Conservation (phyloP, 2,329 filamentous ascomycete genomes). For the Tricladium varicosporioides region DNA sequence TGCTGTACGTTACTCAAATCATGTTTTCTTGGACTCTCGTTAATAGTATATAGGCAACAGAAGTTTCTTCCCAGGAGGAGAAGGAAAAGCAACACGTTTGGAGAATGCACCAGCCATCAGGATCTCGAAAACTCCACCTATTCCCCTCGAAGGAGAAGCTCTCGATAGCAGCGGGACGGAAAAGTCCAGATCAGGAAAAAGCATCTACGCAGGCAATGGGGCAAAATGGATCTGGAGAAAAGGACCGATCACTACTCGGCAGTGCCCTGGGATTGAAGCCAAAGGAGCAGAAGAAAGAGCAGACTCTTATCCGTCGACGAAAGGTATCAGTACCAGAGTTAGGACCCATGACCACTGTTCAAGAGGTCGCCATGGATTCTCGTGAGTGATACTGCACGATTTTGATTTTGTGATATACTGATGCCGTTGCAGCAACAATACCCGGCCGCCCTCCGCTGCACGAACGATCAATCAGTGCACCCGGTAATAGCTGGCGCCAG, state of each 20-base stretch:
- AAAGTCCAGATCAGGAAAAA: constrained; percentile 47
- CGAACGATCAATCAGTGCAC: constrained; percentile 63
- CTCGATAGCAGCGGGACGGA: constrained; percentile 39
- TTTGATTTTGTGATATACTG: constrained; percentile 2
- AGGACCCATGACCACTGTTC: constrained; percentile 67
- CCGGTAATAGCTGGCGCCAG: constrained; percentile 48
- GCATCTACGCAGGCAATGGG: constrained; percentile 40
- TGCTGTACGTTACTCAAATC: constrained; percentile 25
- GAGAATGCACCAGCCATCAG: constrained; percentile 58
- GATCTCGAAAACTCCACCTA: constrained; percentile 56
- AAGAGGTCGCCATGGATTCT: constrained; percentile 67
- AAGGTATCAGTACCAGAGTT: constrained; percentile 65
- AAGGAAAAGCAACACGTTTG: constrained; percentile 50
- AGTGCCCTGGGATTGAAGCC: constrained; percentile 50
- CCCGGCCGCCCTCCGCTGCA: constrained; percentile 63
- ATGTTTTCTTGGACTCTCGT: constrained; percentile 5
- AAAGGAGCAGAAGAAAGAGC: constrained; percentile 61
- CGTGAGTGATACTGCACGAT: constrained; percentile 47
- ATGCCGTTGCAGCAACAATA: constrained; percentile 54
- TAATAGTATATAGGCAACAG: constrained; percentile 23
- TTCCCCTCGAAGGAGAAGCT: constrained; percentile 51
- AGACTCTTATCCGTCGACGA: constrained; percentile 54
- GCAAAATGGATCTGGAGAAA: constrained; percentile 34
- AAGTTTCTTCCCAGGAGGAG: constrained; percentile 20
- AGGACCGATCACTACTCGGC: constrained; percentile 34